phyloP scores from a whole-genome alignment of 768 basidiomycete genomes.

The Hypholoma fasciculare region DNA sequence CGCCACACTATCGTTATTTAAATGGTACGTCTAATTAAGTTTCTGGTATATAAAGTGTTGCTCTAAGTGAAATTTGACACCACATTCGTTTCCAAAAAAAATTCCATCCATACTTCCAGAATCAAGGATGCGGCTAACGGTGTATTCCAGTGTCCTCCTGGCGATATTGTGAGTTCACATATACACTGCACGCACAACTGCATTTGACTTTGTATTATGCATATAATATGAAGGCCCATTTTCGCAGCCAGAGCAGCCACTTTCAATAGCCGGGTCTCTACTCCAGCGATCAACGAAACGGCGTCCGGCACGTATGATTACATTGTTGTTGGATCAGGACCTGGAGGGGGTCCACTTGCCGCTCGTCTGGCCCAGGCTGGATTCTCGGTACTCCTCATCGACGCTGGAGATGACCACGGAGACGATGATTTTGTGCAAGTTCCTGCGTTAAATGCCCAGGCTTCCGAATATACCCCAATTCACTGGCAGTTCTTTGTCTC shows the following conservation, averaged over 20 bases:
- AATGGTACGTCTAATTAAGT: no score
- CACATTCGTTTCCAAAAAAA: no score
- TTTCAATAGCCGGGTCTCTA: not conserved
- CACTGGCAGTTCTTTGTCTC: constrained; percentile 5
- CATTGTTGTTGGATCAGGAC: constrained; percentile 5
- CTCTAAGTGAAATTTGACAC: no score
- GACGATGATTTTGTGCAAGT: constrained; percentile 1
- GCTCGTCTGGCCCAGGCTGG: constrained; percentile 7
- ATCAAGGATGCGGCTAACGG: no score
- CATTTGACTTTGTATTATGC: no score
- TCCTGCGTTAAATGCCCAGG: not conserved
- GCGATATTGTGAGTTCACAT: no score
- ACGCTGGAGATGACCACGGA: constrained; percentile 4
- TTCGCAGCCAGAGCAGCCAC: not conserved
- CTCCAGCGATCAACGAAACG: not conserved
- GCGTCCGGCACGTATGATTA: constrained; percentile 3
- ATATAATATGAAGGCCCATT: no score
- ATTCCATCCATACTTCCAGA: no score
- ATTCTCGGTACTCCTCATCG: constrained; percentile 4
- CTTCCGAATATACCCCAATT: constrained; percentile 2
- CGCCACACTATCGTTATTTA: no score
- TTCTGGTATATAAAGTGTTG: no score
- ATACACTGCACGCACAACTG: no score
- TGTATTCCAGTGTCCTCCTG: no score
- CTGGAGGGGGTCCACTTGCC: constrained; percentile 5